These are phyloP conservation scores for Taxillus chinensis DNA, from an alignment of 164 flowering plant species.

Conservation along the genomic window DNA sequence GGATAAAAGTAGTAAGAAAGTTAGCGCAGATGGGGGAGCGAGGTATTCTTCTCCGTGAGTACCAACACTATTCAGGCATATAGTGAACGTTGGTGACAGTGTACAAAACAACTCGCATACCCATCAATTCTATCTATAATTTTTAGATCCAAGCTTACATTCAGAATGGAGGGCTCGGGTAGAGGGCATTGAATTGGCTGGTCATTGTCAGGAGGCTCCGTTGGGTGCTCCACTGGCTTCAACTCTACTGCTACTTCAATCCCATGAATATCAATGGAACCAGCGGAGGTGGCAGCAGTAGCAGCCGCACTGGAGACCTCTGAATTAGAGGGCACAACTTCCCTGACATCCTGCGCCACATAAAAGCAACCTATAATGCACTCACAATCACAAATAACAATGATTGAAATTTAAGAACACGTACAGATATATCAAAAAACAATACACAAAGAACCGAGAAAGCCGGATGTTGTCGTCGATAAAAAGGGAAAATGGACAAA, in stretches of 20 bases:
- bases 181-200: conserved; percentile 79
- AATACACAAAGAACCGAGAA: background rate
- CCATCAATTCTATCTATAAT: no score
- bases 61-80: no score
- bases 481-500: no score
- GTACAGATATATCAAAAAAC: background rate
- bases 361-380: background rate
- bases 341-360: conserved; percentile 49
- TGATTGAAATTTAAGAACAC: background rate
- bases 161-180: conserved; percentile 91
- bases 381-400: background rate
- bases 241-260: conserved; percentile 77
- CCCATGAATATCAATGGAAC: conserved; percentile 46
- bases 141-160: conserved; percentile 42
- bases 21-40: no score
- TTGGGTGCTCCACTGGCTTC: conserved; percentile 85
- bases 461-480: background rate
- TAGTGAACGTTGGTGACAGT: no score
- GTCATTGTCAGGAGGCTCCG: conserved; percentile 78
- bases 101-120: no score
- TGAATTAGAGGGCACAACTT: conserved; percentile 29
- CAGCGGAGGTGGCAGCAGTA: conserved; percentile 11
- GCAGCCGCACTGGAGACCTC: conserved; percentile 23
- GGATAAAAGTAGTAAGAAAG: no score
- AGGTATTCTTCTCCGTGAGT: no score